Conservation (phyloP, 2,329 filamentous ascomycete species). For the Phyllosticta citrichinensis region DNA sequence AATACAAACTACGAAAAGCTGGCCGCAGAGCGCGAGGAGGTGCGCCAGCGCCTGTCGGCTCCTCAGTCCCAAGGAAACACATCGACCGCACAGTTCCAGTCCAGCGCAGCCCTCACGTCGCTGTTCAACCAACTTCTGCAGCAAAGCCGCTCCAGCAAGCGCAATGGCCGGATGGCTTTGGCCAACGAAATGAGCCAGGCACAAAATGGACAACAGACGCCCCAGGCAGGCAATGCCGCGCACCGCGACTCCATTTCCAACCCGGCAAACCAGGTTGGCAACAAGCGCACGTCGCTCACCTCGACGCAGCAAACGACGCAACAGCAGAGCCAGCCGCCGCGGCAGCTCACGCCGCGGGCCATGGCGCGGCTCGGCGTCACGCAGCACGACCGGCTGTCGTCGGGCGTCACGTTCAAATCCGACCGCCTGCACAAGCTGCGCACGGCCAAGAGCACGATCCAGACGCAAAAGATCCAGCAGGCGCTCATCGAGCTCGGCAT, state of each 20-base stretch:
- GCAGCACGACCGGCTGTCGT: conserved; percentile 73
- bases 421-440: conserved; percentile 72
- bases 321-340: conserved; percentile 30
- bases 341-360: conserved; percentile 40
- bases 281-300: conserved; percentile 19
- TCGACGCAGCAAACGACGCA: conserved; percentile 23
- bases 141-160: conserved; percentile 82
- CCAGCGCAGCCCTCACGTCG: conserved; percentile 67
- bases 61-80: conserved; percentile 53
- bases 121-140: conserved; percentile 74
- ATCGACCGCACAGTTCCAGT: conserved; percentile 50
- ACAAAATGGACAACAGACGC: conserved; percentile 17
- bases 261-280: conserved; percentile 11
- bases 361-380: conserved; percentile 74
- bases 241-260: conserved; percentile 36
- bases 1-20: conserved; percentile 76
- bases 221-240: conserved; percentile 11
- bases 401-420: conserved; percentile 82
- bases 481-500: conserved; percentile 64
- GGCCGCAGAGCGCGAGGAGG: conserved; percentile 76
- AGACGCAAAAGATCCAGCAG: conserved; percentile 65
- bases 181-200: conserved; percentile 23
- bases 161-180: conserved; percentile 40
- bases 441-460: conserved; percentile 64
- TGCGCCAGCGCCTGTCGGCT: conserved; percentile 79